Conservation (phyloP, 164 flowering plant species). For the Annona squamosa region DNA sequence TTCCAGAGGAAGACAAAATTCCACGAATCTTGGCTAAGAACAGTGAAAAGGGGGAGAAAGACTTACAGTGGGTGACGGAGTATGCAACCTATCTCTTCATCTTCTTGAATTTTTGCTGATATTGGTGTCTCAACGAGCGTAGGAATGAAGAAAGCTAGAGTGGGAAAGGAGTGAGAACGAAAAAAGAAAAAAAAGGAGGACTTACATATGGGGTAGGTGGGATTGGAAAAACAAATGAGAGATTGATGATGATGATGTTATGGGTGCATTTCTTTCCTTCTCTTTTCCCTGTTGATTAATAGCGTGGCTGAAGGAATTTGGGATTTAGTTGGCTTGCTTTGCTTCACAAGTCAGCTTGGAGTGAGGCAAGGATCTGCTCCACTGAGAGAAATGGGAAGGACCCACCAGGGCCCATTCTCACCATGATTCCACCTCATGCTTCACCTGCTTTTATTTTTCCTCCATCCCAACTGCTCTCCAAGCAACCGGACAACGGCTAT, state of each 20-base stretch:
- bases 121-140: constrained; percentile 4
- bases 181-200: background rate
- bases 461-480: constrained; percentile 5
- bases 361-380: constrained; percentile 26
- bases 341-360: constrained; percentile 67
- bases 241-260: constrained; percentile 28
- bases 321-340: constrained; percentile 33
- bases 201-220: constrained; percentile 31
- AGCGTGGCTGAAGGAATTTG: constrained; percentile 28
- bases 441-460: background rate
- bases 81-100: no score
- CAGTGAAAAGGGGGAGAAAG: background rate
- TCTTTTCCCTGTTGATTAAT: constrained; percentile 6
- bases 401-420: constrained; percentile 27
- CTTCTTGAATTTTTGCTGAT: background rate
- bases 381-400: constrained; percentile 29
- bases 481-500: constrained; percentile 6
- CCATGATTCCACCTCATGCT: constrained; percentile 14
- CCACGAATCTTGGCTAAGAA: background rate
- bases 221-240: constrained; percentile 14
- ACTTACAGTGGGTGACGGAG: background rate
- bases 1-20: background rate
- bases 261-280: constrained; percentile 13
- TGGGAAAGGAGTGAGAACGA: background rate
- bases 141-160: background rate